These are phyloP conservation scores for Aureobasidium sp. DNA, from an alignment of 2,329 filamentous ascomycete genomes.

Conservation along the genomic window DNA sequence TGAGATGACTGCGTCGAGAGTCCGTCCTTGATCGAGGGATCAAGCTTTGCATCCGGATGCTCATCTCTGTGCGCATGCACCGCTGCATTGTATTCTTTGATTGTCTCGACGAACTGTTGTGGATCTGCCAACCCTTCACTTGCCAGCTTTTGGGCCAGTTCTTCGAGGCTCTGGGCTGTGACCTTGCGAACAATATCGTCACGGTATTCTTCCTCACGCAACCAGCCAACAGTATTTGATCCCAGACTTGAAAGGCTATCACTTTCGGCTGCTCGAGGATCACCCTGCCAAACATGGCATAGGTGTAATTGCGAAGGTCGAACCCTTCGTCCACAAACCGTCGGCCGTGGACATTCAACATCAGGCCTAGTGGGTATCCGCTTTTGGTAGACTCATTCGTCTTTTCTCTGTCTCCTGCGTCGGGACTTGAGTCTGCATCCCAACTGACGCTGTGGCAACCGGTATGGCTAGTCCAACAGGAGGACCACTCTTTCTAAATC, in stretches of 20 bases:
- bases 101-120: conserved; percentile 44
- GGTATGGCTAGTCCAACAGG: no score
- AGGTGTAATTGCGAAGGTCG: conserved; percentile 61
- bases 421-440: conserved; percentile 54
- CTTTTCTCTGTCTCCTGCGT: conserved; percentile 50
- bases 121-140: conserved; percentile 42
- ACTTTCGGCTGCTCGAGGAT: conserved; percentile 54
- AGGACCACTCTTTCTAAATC: no score
- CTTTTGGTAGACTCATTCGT: conserved; percentile 65
- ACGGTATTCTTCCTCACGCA: conserved; percentile 57
- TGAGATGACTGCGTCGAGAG: conserved; percentile 52
- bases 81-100: conserved; percentile 53
- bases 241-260: conserved; percentile 60
- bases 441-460: conserved; percentile 60
- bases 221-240: conserved; percentile 46
- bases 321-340: conserved; percentile 62
- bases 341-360: conserved; percentile 53
- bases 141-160: conserved; percentile 47
- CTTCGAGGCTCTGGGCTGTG: conserved; percentile 44
- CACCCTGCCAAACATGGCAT: conserved; percentile 57
- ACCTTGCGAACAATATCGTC: conserved; percentile 51
- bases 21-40: conserved; percentile 56
- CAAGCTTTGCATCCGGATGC: conserved; percentile 43
- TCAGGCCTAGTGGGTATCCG: conserved; percentile 60
- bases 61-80: conserved; percentile 43